Evolutionary conservation across 306 rosid species (phyloP).

Genomic region (Gynostemma pentaphyllum): DNA sequence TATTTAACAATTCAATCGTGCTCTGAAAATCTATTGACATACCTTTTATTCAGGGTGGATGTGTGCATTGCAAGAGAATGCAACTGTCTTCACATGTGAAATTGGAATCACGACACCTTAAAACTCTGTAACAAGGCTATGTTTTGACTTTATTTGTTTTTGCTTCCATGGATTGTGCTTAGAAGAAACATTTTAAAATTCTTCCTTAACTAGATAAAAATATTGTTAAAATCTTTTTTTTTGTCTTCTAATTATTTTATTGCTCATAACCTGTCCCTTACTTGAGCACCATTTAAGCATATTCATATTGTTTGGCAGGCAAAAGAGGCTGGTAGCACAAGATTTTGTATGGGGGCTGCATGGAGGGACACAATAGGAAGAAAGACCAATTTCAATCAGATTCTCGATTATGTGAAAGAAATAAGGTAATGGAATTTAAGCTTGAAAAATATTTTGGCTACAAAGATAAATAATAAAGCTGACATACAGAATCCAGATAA

Average conservation of each 20-base stretch:
- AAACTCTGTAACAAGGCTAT: background rate
- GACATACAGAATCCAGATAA: background rate
- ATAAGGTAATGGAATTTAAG: constrained; percentile 45
- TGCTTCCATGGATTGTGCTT: background rate
- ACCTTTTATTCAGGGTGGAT: background rate
- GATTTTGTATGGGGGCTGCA: constrained; percentile 99
- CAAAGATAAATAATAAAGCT: background rate
- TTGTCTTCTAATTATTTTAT: background rate
- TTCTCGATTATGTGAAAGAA: constrained; percentile 76
- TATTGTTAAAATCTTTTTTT: background rate
- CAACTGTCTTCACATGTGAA: background rate
- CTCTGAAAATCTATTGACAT: background rate
- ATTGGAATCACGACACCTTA: background rate
- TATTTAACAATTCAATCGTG: background rate
- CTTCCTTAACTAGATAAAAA: background rate
- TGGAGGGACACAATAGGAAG: constrained; percentile 96
- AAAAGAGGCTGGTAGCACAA: constrained; percentile 96
- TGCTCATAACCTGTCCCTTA: background rate
- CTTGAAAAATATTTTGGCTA: background rate
- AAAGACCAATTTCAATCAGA: constrained; percentile 83
- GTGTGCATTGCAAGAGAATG: background rate
- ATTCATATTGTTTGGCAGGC: constrained; percentile 46
- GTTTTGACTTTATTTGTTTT: background rate
- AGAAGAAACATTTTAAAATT: background rate
- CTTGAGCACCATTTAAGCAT: constrained; percentile 6